Evolutionary conservation across 2,329 filamentous ascomycete genomes (phyloP), one percentile per base, ranked within the genome.

Genomic region (Sclerotinia trifoliorum): DNA sequence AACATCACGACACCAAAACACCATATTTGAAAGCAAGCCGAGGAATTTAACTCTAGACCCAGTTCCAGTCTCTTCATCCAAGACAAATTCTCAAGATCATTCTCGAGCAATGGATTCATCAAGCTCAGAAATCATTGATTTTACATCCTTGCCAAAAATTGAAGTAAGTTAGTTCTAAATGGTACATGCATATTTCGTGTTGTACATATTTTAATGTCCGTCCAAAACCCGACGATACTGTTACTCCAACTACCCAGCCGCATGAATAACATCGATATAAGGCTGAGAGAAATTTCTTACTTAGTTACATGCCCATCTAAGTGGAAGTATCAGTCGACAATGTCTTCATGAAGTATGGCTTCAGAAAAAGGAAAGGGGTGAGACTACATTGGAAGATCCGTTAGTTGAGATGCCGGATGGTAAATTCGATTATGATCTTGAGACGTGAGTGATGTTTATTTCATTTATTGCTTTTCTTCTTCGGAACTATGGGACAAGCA

Each of bases 221-320:
- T 51, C 62, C 39, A 60, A 32, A 35, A n/a, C 35, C 58, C 49
- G 21, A 10, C 49, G 10, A 55, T n/a, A 32, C 11, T 56, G 51
- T 56, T 46, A 46, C 24, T 32, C 29, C 11, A 49, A 58, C 26
- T 42, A 26, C 63, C 57, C 26, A 42, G 42, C 63, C 57, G 63
- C 63, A 66, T 66, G 63, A 66, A 44, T 58, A n/a, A 29, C 29
- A 39, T 66, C 63, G 68, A 65, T 54, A 71, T 70, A 65, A 71
- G 69, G 73, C 71, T 71, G 62, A 71, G 68, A 52, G 15, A 52
- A 70, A 61, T 26, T 61, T 56, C 54, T 39, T 48, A 15, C 58
- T 60, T 72, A 93, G 89, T 85, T 94, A 65, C 92, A 95, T 75
- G 91, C 92, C 70, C 91, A 95, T 78, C 83, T 95, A 56, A 91